These are phyloP conservation scores for Hibiscus syriacus DNA, from an alignment of 345 rosid genomes.

Conservation along the genomic window DNA sequence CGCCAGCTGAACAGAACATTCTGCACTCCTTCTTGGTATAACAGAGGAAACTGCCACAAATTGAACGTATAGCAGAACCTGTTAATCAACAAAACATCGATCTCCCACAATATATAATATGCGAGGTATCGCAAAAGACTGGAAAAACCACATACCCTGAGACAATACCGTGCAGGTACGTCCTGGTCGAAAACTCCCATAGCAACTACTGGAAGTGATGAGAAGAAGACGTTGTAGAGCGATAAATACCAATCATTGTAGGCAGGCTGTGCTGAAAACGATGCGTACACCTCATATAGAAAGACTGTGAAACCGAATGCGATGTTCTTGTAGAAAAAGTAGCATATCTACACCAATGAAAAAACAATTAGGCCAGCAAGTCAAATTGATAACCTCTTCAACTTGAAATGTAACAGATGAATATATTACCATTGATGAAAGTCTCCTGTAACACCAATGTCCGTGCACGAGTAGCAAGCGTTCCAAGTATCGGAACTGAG, in stretches of 20 bases:
- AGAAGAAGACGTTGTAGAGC: slow-evolving; percentile 66
- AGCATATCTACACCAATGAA: slow-evolving; percentile 57
- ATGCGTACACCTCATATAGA: slow-evolving; percentile 58
- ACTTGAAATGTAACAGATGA: background rate
- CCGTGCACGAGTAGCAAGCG: slow-evolving; percentile 91
- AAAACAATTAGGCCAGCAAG: slow-evolving; percentile 5
- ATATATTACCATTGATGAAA: slow-evolving; percentile 69
- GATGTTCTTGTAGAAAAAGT: slow-evolving; percentile 93
- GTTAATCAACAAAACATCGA: background rate
- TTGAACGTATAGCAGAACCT: background rate
- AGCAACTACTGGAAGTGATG: slow-evolving; percentile 68
- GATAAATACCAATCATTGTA: slow-evolving; percentile 88
- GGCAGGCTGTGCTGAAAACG: slow-evolving; percentile 73
- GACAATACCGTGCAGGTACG: slow-evolving; percentile 57
- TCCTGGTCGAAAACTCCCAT: slow-evolving; percentile 91
- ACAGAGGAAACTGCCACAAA: slow-evolving; percentile 63
- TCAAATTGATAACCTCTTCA: background rate
- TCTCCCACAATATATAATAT: background rate
- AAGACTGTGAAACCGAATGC: slow-evolving; percentile 66
- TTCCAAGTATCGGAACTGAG: slow-evolving; percentile 83
- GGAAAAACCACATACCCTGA: slow-evolving; percentile 47
- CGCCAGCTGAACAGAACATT: slow-evolving; percentile 79
- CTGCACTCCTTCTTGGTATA: slow-evolving; percentile 92
- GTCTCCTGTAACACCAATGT: slow-evolving; percentile 93
- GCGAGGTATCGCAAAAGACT: background rate